These are phyloP conservation scores for Umbelopsis ramanniana DNA, from an alignment of 192 early-diverging fungal species.

Conservation along the genomic window DNA sequence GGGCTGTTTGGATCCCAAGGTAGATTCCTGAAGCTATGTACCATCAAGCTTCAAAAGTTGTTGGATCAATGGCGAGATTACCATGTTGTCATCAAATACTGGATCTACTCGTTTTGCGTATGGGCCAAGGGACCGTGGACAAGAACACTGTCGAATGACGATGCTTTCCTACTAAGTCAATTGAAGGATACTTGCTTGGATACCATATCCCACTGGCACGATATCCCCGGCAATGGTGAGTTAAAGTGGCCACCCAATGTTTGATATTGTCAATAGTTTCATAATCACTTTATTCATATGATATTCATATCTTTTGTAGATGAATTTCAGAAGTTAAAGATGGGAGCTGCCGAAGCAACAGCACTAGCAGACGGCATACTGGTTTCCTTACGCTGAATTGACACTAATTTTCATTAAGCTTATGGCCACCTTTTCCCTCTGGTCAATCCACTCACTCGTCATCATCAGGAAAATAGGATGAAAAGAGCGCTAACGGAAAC, in stretches of 20 bases:
- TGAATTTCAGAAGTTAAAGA: constrained; percentile 13
- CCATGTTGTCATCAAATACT: constrained; percentile 18
- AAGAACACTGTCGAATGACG: background rate
- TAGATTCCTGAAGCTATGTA: background rate
- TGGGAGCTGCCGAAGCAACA: constrained; percentile 7
- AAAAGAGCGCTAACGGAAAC: background rate
- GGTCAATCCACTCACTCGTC: no score
- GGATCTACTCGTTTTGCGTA: constrained; percentile 5
- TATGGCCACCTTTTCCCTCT: background rate
- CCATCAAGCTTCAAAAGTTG: background rate
- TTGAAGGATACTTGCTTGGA: background rate
- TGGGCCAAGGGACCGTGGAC: constrained; percentile 15
- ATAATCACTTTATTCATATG: background rate
- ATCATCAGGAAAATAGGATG: background rate
- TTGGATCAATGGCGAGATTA: background rate
- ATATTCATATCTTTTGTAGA: background rate
- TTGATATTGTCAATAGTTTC: background rate
- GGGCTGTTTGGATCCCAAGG: constrained; percentile 10
- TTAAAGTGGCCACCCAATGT: background rate
- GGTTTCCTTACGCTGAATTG: background rate
- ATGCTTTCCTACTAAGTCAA: background rate
- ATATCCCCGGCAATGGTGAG: background rate
- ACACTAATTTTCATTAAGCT: background rate
- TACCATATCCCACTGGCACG: background rate
- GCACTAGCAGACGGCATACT: background rate